phyloP scores from a whole-genome alignment of 768 basidiomycete genomes.

The Rhodosporidiobolus sp. region DNA sequence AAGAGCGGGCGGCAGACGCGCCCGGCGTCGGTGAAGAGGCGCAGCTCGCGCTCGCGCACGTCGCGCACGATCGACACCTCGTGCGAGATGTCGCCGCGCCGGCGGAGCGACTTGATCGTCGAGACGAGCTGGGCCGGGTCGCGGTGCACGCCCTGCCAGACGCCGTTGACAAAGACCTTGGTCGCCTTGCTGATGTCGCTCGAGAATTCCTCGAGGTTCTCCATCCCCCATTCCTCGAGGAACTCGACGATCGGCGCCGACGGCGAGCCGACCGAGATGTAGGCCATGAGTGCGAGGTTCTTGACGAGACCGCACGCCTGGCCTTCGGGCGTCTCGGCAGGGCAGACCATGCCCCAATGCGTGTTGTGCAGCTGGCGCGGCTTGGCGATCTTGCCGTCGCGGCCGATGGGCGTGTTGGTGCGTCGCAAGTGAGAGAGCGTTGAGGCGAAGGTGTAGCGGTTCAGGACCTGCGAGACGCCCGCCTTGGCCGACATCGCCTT shows the following conservation, averaged over 20 bases:
- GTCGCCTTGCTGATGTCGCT: conserved; percentile 57
- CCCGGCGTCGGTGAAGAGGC: conserved; percentile 93
- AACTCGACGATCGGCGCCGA: conserved; percentile 97
- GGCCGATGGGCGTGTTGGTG: conserved; percentile 94
- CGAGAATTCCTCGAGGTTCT: conserved; percentile 89
- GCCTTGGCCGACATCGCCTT: conserved; percentile 97
- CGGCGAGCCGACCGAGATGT: conserved; percentile 94
- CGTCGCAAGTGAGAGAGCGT: conserved; percentile 96
- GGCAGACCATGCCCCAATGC: conserved; percentile 99
- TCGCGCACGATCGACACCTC: conserved; percentile 98
- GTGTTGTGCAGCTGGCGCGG: conserved; percentile 99
- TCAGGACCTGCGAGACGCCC: conserved; percentile 96
- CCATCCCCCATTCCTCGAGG: conserved; percentile 96
- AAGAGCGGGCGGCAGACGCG: conserved; percentile 95
- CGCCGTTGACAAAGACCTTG: conserved; percentile 98
- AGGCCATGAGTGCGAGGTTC: conserved; percentile 94
- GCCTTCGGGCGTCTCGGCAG: conserved; percentile 98
- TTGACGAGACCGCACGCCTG: conserved; percentile 99
- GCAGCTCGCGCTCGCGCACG: conserved; percentile 89
- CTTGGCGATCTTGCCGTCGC: conserved; percentile 98
- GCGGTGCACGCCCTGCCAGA: conserved; percentile 98
- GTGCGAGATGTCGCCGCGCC: conserved; percentile 90
- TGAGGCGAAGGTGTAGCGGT: conserved; percentile 97
- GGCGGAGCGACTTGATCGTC: conserved; percentile 84
- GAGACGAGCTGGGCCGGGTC: conserved; percentile 88